phyloP scores from a whole-genome alignment of 1,284 basidiomycete species.

The Fomitopsis palustris region DNA sequence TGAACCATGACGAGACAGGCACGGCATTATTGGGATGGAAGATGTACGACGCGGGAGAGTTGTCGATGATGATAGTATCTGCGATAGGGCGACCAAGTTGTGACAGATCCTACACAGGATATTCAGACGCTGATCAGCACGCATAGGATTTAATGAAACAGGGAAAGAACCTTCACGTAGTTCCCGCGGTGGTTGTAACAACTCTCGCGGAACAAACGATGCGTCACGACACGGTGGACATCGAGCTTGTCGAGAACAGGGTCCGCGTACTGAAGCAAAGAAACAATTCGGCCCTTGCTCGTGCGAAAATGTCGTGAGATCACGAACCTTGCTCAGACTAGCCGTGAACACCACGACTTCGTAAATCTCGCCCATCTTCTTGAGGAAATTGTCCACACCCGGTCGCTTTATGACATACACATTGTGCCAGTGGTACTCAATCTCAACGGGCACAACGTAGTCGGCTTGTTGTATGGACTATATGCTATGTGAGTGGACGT shows the following conservation, averaged over 20 bases:
- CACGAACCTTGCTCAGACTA: slow-evolving; percentile 86
- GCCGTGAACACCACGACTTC: slow-evolving; percentile 99
- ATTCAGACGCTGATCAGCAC: not conserved
- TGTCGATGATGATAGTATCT: slow-evolving; percentile 97
- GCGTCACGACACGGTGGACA: slow-evolving; percentile 87
- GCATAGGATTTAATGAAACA: not conserved
- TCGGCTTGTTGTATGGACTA: slow-evolving; percentile 95
- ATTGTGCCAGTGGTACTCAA: slow-evolving; percentile 97
- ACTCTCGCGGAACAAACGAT: slow-evolving; percentile 95
- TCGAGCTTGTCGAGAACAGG: slow-evolving; percentile 98
- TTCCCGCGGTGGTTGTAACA: slow-evolving; percentile 99
- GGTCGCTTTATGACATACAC: slow-evolving; percentile 99
- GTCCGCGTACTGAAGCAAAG: slow-evolving; percentile 80
- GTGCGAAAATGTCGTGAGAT: slow-evolving; percentile 1
- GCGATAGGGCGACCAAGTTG: slow-evolving; percentile 92
- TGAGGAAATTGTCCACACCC: slow-evolving; percentile 95
- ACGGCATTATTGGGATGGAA: slow-evolving; percentile 99
- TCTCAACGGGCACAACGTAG: slow-evolving; percentile 98
- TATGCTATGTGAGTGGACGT: slow-evolving; percentile 10
- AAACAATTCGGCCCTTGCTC: slow-evolving; percentile 9
- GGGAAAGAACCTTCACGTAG: slow-evolving; percentile 84
- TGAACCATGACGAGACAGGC: slow-evolving; percentile 99
- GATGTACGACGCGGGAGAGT: slow-evolving; percentile 98
- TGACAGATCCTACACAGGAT: slow-evolving; percentile 76
- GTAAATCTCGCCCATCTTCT: slow-evolving; percentile 97